Evolutionary conservation across 2,329 filamentous ascomycete species (phyloP), one percentile per base, ranked within the genome.

Genomic region (Phaeosphaeria sp.): DNA sequence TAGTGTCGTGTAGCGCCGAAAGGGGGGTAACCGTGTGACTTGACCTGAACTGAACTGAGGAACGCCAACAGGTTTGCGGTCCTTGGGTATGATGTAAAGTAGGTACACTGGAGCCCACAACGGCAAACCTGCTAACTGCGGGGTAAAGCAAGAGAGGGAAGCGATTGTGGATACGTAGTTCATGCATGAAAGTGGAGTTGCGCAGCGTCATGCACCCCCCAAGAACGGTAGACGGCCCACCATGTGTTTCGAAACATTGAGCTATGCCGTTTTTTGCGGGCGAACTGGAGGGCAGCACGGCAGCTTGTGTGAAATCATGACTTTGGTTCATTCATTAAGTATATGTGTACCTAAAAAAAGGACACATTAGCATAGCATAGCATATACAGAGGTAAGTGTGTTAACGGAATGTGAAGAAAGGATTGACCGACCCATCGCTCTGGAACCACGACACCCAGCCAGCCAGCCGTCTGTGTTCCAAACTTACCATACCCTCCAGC

Each of bases 241-340:
- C 44, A 53, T 5, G 25, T 43, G 51, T 53, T 53, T 53, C 27
- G 51, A 53, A 39, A 53, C 51, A 53, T 42, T 20, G 30, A 36
- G 30, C 30, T 36, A 36, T 36, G 30, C 30, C 30, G 30, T 13
- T 36, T 36, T 36, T 36, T 36, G 30, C 30, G 30, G 15, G n/a
- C n/a, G 30, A 36, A 36, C 30, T 6, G 30, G 30, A 36, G 30
- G 30, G 30, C 30, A 30, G 25, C n/a, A n/a, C n/a, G n/a, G n/a
- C n/a, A n/a, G n/a, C n/a, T n/a, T n/a, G n/a, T n/a, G n/a, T n/a
- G n/a, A n/a, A n/a, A n/a, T n/a, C n/a, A n/a, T n/a, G n/a, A n/a
- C n/a, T n/a, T n/a, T n/a, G n/a, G n/a, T n/a, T n/a, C n/a, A n/a
- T n/a, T n/a, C n/a, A n/a, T n/a, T n/a, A n/a, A n/a, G n/a, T 7